A percentile compares a stretch with the other conserved stretches of the same genome.
Evolutionary conservation across 495 filamentous ascomycete genomes (phyloP).

Genomic region (Halenospora varia): DNA sequence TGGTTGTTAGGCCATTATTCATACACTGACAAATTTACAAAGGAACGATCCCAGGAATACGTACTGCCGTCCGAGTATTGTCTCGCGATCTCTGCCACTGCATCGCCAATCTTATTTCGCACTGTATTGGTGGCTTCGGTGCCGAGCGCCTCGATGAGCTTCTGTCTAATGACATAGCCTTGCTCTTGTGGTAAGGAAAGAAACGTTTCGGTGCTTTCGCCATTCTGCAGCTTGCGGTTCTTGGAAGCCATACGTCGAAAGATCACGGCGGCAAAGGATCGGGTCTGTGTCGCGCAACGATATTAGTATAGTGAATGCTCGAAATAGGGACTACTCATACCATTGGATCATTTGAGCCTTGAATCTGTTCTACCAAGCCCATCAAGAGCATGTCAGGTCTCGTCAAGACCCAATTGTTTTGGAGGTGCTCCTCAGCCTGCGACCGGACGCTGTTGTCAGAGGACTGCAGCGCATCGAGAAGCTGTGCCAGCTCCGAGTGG

Average conservation of each 20-base stretch:
- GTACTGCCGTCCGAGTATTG: slow-evolving; percentile 90
- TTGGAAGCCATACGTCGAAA: slow-evolving; percentile 92
- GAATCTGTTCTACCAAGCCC: slow-evolving; percentile 90
- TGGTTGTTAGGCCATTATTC: slow-evolving; percentile 1
- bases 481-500: slow-evolving; percentile 74
- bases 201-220: slow-evolving; percentile 78
- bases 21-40: not conserved
- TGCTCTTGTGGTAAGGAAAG: slow-evolving; percentile 67
- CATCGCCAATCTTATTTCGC: slow-evolving; percentile 93
- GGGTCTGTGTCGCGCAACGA: slow-evolving; percentile 51
- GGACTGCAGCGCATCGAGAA: slow-evolving; percentile 83
- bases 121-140: slow-evolving; percentile 65
- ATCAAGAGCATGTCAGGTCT: slow-evolving; percentile 84
- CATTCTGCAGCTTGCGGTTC: slow-evolving; percentile 67
- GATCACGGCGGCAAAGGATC: slow-evolving; percentile 88
- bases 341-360: slow-evolving; percentile 59
- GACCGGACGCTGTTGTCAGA: slow-evolving; percentile 81
- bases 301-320: slow-evolving; percentile 1
- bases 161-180: slow-evolving; percentile 70
- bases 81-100: slow-evolving; percentile 89
- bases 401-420: slow-evolving; percentile 77
- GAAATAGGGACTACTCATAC: no score
- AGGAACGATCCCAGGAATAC: slow-evolving; percentile 28
- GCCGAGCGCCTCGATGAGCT: slow-evolving; percentile 71
- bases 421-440: slow-evolving; percentile 84